Percentiles rank a stretch among this genome's conserved stretches.
These are phyloP conservation scores for Whalleya microplaca DNA, from an alignment of 2,329 filamentous ascomycete genomes.

Conservation along the genomic window DNA sequence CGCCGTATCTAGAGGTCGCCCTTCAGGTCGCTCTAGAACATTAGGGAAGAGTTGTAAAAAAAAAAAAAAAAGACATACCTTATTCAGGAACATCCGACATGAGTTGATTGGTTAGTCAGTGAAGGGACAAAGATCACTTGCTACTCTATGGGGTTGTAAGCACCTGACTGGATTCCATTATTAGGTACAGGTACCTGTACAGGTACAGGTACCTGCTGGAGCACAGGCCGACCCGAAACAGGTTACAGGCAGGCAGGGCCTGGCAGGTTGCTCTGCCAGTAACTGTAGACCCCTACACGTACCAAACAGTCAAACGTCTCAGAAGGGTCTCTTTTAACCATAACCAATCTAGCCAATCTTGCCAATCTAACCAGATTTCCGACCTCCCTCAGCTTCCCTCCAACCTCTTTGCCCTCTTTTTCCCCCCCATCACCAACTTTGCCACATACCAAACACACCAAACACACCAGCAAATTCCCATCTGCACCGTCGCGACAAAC, in stretches of 20 bases:
- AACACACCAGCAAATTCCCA: conserved; percentile 9
- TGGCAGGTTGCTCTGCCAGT: not conserved
- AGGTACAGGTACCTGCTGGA: too few relatives aligned
- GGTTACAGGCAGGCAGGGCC: too few relatives aligned
- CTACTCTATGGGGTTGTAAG: too few relatives aligned
- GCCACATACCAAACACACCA: conserved; percentile 17
- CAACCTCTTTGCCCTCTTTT: conserved; percentile 19
- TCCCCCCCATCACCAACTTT: conserved; percentile 17
- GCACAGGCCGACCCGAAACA: too few relatives aligned
- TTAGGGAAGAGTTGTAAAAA: not conserved
- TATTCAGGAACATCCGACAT: not conserved
- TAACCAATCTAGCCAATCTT: conserved; percentile 16
- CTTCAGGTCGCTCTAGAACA: too few relatives aligned
- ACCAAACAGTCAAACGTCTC: conserved; percentile 26
- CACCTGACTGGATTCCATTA: too few relatives aligned
- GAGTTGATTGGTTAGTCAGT: not conserved
- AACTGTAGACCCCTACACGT: conserved; percentile 1
- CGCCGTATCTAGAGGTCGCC: too few relatives aligned
- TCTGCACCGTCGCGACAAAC: conserved; percentile 17
- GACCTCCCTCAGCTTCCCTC: conserved; percentile 25
- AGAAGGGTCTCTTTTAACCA: conserved; percentile 24
- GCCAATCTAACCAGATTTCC: conserved; percentile 12
- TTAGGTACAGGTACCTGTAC: too few relatives aligned
- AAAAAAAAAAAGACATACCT: not conserved
- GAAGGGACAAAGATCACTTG: too few relatives aligned